A percentile compares a stretch with the other conserved stretches of the same genome.
Evolutionary conservation across 1,284 basidiomycete genomes (phyloP).

Genomic region (Abortiporus biennis): DNA sequence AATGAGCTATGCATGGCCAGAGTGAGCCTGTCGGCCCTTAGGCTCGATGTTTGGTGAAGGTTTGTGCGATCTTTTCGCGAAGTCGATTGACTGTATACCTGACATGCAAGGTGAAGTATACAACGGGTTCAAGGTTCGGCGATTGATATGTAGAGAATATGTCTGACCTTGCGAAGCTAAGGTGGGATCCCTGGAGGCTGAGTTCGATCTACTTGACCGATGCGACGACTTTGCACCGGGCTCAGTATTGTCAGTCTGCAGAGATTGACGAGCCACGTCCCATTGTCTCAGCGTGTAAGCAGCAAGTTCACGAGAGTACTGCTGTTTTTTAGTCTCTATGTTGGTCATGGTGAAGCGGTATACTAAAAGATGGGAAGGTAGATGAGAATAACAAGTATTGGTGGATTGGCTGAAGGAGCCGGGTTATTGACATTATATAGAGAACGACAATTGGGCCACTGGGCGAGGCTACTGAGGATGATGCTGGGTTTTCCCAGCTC

Average conservation of each 20-base stretch:
- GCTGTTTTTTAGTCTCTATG: slow-evolving; percentile 41
- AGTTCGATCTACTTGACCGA: too few relatives aligned
- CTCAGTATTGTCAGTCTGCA: slow-evolving; percentile 19
- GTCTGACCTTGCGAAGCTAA: slow-evolving; percentile 18
- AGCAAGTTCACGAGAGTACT: slow-evolving; percentile 52
- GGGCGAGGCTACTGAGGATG: too few relatives aligned
- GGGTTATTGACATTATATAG: too few relatives aligned
- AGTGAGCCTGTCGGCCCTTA: slow-evolving; percentile 14
- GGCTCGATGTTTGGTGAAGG: slow-evolving; percentile 11
- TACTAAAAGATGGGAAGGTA: not conserved
- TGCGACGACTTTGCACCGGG: too few relatives aligned
- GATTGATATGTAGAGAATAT: too few relatives aligned
- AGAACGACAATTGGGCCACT: too few relatives aligned
- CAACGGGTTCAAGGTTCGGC: too few relatives aligned
- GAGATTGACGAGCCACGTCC: slow-evolving; percentile 28
- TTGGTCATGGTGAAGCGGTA: slow-evolving; percentile 12
- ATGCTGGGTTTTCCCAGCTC: too few relatives aligned
- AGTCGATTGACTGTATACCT: slow-evolving; percentile 25
- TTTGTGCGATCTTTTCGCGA: slow-evolving; percentile 17
- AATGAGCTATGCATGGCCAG: slow-evolving; percentile 11
- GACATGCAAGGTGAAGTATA: too few relatives aligned
- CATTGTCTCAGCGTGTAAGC: slow-evolving; percentile 54
- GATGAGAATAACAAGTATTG: too few relatives aligned
- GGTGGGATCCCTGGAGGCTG: too few relatives aligned
- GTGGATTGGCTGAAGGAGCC: too few relatives aligned